Conservation (phyloP, 164 flowering plant genomes). For the Cinnamomum micranthum region DNA sequence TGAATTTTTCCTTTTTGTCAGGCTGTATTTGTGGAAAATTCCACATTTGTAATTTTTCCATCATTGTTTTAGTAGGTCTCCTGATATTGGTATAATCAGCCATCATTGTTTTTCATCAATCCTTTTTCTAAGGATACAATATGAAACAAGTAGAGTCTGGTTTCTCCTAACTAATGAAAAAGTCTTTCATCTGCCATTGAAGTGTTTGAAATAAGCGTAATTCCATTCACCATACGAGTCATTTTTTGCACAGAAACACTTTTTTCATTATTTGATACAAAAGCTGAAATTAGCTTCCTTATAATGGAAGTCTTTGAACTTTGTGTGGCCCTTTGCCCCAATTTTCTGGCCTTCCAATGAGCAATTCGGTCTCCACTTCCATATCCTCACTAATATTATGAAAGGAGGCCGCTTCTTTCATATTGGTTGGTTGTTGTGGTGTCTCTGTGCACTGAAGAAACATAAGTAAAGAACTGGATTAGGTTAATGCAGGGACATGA, state of each 20-base stretch:
- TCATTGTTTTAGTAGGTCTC: no score
- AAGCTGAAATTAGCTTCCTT: not conserved
- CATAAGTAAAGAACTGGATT: not conserved
- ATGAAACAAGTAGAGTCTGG: no score
- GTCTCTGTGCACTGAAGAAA: conserved; percentile 1
- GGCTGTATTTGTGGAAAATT: no score
- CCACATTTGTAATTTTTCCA: no score
- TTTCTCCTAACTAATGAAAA: no score
- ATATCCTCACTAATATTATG: not conserved
- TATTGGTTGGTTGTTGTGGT: conserved; percentile 4
- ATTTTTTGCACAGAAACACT: not conserved
- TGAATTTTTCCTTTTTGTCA: no score
- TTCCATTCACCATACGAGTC: not conserved
- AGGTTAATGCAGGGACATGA: not conserved
- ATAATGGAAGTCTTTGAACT: not conserved
- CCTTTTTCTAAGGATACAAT: no score
- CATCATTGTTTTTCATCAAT: no score
- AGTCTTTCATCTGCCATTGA: no score
- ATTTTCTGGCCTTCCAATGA: conserved; percentile 20
- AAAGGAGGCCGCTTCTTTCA: not conserved
- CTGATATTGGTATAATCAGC: no score
- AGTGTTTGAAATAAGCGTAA: not conserved
- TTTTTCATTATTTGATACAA: not conserved
- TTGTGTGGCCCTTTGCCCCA: not conserved
- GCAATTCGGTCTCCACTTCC: conserved; percentile 22